A percentile compares a stretch with the other conserved stretches of the same genome.
phyloP scores from a whole-genome alignment of 805 yeast species.

The Saccharomyces eubayanus region DNA sequence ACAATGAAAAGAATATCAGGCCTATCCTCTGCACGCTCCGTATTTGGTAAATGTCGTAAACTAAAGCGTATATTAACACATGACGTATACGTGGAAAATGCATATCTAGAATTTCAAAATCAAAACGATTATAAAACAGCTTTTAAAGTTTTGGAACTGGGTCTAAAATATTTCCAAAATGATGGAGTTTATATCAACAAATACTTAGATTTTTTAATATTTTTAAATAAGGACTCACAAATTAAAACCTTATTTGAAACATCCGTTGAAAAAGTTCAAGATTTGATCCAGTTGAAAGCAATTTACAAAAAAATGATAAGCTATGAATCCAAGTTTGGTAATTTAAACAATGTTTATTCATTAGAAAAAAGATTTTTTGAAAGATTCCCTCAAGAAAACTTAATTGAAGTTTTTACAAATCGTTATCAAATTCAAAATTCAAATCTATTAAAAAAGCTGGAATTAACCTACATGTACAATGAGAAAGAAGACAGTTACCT shows the following conservation, averaged over 20 bases:
- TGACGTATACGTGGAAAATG: constrained; percentile 75
- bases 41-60: constrained; percentile 65
- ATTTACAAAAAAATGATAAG: constrained; percentile 53
- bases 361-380: constrained; percentile 61
- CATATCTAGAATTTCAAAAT: constrained; percentile 65
- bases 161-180: constrained; percentile 46
- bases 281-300: constrained; percentile 33
- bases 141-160: constrained; percentile 67
- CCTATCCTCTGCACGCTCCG: constrained; percentile 59
- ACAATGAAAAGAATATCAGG: constrained; percentile 61
- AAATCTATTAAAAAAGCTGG: constrained; percentile 28
- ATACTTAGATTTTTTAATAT: constrained; percentile 65
- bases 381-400: constrained; percentile 52
- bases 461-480: constrained; percentile 30
- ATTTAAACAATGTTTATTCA: constrained; percentile 53
- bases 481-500: neutral
- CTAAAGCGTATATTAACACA: constrained; percentile 48
- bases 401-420: constrained; percentile 31
- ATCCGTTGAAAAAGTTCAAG: constrained; percentile 43
- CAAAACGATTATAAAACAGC: constrained; percentile 63
- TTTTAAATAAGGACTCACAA: constrained; percentile 58
- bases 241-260: constrained; percentile 79
- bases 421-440: constrained; percentile 31
- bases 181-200: constrained; percentile 56
- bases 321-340: constrained; percentile 65